phyloP scores from a whole-genome alignment of 1,284 basidiomycete species.

The Ganoderma boninense region DNA sequence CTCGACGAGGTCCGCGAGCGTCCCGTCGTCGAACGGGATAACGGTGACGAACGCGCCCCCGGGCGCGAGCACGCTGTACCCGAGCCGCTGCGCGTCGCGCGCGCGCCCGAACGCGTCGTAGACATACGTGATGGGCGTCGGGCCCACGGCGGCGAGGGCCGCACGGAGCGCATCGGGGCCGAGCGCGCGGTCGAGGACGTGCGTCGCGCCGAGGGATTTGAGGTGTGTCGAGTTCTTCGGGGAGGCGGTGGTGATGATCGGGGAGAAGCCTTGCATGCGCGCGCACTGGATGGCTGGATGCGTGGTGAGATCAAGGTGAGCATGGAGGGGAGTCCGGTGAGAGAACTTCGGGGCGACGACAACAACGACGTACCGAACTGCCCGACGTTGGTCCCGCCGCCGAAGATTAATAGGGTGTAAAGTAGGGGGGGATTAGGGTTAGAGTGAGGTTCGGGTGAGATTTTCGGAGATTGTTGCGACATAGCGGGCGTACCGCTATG shows the following conservation, averaged over 20 bases:
- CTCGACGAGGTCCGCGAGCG: not conserved
- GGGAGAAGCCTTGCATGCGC: constrained; percentile 54
- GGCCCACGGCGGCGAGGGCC: not conserved
- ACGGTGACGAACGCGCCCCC: constrained; percentile 29
- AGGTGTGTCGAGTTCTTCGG: constrained; percentile 51
- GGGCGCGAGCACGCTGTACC: constrained; percentile 34
- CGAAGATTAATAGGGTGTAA: too few relatives aligned
- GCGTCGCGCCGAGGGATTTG: constrained; percentile 40
- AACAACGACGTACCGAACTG: too few relatives aligned
- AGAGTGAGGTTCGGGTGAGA: too few relatives aligned
- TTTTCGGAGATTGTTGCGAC: too few relatives aligned
- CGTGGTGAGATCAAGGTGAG: too few relatives aligned
- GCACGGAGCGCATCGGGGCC: not conserved
- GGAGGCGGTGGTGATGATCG: constrained; percentile 57
- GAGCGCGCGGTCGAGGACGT: constrained; percentile 33
- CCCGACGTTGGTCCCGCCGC: too few relatives aligned
- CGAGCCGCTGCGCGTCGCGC: constrained; percentile 31
- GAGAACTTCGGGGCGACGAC: too few relatives aligned
- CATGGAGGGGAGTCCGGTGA: too few relatives aligned
- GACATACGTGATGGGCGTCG: constrained; percentile 24
- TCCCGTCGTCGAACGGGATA: not conserved
- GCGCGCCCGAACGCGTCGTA: constrained; percentile 35
- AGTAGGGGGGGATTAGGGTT: too few relatives aligned
- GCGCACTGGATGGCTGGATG: constrained; percentile 50
- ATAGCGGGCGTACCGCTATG: too few relatives aligned